These are phyloP conservation scores for Corchorus olitorius DNA, from an alignment of 345 rosid species.

Conservation along the genomic window DNA sequence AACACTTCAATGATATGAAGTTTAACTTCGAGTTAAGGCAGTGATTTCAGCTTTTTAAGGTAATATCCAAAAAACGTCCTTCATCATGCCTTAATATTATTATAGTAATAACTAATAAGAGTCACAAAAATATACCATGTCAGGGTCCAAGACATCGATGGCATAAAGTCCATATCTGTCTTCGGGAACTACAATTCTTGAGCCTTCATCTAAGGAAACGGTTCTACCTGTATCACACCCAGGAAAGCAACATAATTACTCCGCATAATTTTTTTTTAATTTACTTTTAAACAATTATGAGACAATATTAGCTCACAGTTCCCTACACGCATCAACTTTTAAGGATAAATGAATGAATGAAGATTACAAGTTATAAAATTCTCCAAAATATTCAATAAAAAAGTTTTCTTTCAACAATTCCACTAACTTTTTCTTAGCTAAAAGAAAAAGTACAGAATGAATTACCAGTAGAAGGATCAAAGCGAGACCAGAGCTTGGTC, in stretches of 20 bases:
- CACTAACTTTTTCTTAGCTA: neutral
- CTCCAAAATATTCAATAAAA: neutral
- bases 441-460: neutral
- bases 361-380: neutral
- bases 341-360: neutral
- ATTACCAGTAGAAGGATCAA: conserved; percentile 81
- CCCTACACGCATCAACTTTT: neutral
- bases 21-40: neutral
- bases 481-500: conserved; percentile 91
- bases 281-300: neutral
- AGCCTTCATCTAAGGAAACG: conserved; percentile 63
- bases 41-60: neutral
- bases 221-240: conserved; percentile 62
- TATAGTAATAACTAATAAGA: neutral
- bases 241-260: neutral
- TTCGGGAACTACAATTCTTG: conserved; percentile 76
- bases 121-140: conserved; percentile 55
- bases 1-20: neutral
- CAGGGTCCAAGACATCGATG: conserved; percentile 91
- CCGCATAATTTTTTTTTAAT: neutral
- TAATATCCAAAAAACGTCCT: neutral
- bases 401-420: neutral
- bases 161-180: conserved; percentile 88
- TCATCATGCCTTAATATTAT: neutral
- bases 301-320: neutral